These are phyloP conservation scores for Acephala macrosclerotiorum DNA, from an alignment of 2,329 filamentous ascomycete genomes.

Conservation along the genomic window DNA sequence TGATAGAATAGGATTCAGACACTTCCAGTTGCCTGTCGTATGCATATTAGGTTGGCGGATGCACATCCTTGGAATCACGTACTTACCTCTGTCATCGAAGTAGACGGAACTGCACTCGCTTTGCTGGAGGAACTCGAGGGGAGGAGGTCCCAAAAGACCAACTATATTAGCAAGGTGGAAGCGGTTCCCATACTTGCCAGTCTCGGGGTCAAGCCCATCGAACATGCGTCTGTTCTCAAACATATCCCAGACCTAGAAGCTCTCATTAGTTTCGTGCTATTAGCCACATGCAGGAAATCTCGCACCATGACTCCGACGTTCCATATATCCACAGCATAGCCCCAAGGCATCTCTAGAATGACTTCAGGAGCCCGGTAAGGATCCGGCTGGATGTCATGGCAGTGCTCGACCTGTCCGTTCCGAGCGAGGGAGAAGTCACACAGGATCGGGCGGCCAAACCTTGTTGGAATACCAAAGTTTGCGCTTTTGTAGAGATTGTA, in stretches of 20 bases:
- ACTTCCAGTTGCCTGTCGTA: constrained; percentile 37
- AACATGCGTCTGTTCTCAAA: constrained; percentile 37
- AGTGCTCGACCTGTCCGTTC: constrained; percentile 35
- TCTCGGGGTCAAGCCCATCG: constrained; percentile 33
- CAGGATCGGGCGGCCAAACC: constrained; percentile 36
- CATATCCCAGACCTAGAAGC: constrained; percentile 37
- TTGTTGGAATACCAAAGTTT: constrained; percentile 36
- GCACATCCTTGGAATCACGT: constrained; percentile 24
- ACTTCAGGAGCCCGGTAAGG: constrained; percentile 46
- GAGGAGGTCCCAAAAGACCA: constrained; percentile 40
- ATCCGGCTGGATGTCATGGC: constrained; percentile 38
- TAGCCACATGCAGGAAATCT: constrained; percentile 28
- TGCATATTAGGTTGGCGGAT: constrained; percentile 30
- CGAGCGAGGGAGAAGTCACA: constrained; percentile 38
- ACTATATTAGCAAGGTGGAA: constrained; percentile 41
- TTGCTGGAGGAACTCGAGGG: constrained; percentile 39
- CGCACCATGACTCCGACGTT: constrained; percentile 46
- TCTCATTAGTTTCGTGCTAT: constrained; percentile 31
- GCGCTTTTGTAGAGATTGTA: constrained; percentile 36
- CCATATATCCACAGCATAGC: constrained; percentile 47
- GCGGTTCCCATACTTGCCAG: constrained; percentile 34
- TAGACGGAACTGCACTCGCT: constrained; percentile 36
- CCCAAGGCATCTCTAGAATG: constrained; percentile 47
- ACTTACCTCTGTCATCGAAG: constrained; percentile 40
- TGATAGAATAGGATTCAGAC: constrained; percentile 32